Base-by-base conservation (phyloP, 2,329 filamentous ascomycete genomes). In the Trichoderma gracile region DNA sequence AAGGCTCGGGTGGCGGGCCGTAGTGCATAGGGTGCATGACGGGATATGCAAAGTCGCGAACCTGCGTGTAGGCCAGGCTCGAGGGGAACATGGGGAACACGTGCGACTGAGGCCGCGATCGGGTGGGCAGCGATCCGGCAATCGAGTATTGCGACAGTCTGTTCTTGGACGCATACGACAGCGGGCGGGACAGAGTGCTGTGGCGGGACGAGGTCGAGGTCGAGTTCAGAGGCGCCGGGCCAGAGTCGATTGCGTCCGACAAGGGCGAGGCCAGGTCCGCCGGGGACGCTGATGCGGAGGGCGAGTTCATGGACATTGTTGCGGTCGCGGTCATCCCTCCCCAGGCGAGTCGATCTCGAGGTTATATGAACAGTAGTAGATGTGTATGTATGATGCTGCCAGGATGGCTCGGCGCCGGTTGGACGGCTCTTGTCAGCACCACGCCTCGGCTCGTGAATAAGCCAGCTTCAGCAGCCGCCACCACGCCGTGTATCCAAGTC, bases 21-120 rank as follows among this genome's bases (percentile, higher is more conserved):
- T 97, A 97, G 80, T 98, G 95, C 77, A 97, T 83, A 49, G 92
- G 93, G 76, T 98, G 91, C 63, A 84, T 83, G 27, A 85, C 75
- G 38, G 92, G 87, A 75, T 98, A 99, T 70, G 95, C 95, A 79
- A 98, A 99, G 81, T 99, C 95, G 73, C 95, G 90, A 69, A 99
- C 93, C 50, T 92, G 82, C n/a, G 93, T 88, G 76, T 97, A 97
- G 7, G 91, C 78, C 19, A 97, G 85, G 74, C 88, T 96, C 65
- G 93, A 95, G 71, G 92, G 89, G 77, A 92, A 95, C 71, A 90
- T 81, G 17, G 92, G 90, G 73, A 95, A 94, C 67, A 91, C 84
- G 73, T 90, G 86, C n/a, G 92, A 96, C 63, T 84, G 84, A 21
- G 93, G 92, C 66, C 92, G 88, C 68, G 93, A 96, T 67, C 89